phyloP scores from a whole-genome alignment of 306 rosid species.

The Gynostemma pentaphyllum region DNA sequence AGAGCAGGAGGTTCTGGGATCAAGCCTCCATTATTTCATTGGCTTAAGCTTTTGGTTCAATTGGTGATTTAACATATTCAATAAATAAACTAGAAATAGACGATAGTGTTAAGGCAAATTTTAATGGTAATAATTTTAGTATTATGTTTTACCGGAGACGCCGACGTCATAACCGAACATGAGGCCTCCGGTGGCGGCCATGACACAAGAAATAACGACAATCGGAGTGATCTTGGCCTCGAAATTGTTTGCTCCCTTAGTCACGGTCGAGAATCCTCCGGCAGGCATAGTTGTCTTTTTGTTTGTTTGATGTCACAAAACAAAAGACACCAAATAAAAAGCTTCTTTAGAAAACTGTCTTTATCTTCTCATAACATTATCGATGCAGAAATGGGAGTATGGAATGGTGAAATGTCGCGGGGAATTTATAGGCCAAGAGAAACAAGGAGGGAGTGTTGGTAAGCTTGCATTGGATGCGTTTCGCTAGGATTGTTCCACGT shows the following conservation, averaged over 20 bases:
- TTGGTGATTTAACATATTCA: too few relatives aligned
- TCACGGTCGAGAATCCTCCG: neutral
- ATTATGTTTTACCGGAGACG: neutral
- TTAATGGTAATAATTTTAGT: too few relatives aligned
- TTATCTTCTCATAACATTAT: neutral
- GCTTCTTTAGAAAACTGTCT: too few relatives aligned
- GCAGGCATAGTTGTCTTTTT: neutral
- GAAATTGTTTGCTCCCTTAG: neutral
- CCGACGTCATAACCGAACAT: neutral
- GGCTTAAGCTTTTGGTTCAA: too few relatives aligned
- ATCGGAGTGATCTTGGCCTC: neutral
- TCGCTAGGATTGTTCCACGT: too few relatives aligned
- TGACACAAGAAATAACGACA: neutral
- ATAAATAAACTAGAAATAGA: too few relatives aligned
- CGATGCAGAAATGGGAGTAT: neutral
- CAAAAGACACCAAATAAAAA: neutral
- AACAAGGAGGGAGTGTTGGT: too few relatives aligned
- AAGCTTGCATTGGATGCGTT: too few relatives aligned
- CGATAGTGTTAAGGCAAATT: too few relatives aligned
- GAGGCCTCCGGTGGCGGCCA: neutral
- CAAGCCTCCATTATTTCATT: too few relatives aligned
- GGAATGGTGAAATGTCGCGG: neutral
- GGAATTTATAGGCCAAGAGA: conserved; percentile 1
- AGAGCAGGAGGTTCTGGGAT: too few relatives aligned
- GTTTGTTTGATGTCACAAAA: neutral